phyloP scores from a whole-genome alignment of 768 basidiomycete genomes.

The Tricholoma flavovirens region DNA sequence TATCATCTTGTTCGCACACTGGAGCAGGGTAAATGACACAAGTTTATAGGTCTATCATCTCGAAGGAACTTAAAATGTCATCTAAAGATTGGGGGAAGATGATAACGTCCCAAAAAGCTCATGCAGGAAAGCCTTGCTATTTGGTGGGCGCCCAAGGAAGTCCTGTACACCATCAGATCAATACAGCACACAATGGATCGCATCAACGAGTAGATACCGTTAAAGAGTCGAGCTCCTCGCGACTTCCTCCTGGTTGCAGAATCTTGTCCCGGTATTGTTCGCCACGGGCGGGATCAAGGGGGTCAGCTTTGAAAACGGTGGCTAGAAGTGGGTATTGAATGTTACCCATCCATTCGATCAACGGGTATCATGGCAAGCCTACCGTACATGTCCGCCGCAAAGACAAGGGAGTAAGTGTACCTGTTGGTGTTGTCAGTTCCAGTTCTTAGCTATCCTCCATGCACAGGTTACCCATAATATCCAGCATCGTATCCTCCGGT shows the following conservation, averaged over 20 bases:
- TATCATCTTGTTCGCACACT: too few species aligned
- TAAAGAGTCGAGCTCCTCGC: slow-evolving; percentile 77
- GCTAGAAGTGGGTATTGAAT: slow-evolving; percentile 24
- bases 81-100: slow-evolving; percentile 23
- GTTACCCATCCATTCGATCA: neutral
- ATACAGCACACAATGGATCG: neutral
- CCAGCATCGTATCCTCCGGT: slow-evolving; percentile 65
- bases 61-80: neutral
- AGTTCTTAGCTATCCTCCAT: neutral
- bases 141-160: slow-evolving; percentile 73
- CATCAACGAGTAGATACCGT: slow-evolving; percentile 35
- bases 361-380: slow-evolving; percentile 1
- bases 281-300: slow-evolving; percentile 64
- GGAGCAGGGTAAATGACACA: too few species aligned
- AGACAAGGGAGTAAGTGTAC: slow-evolving; percentile 69
- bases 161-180: slow-evolving; percentile 34
- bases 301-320: slow-evolving; percentile 78
- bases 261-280: slow-evolving; percentile 71
- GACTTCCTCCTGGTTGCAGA: slow-evolving; percentile 65
- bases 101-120: slow-evolving; percentile 51
- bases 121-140: slow-evolving; percentile 68
- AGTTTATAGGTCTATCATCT: neutral
- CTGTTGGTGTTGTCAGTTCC: slow-evolving; percentile 16
- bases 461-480: slow-evolving; percentile 56
- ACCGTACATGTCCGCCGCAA: slow-evolving; percentile 56